Evolutionary conservation across 805 yeast species (phyloP).

Genomic region (Isabelozyma rhagii): DNA sequence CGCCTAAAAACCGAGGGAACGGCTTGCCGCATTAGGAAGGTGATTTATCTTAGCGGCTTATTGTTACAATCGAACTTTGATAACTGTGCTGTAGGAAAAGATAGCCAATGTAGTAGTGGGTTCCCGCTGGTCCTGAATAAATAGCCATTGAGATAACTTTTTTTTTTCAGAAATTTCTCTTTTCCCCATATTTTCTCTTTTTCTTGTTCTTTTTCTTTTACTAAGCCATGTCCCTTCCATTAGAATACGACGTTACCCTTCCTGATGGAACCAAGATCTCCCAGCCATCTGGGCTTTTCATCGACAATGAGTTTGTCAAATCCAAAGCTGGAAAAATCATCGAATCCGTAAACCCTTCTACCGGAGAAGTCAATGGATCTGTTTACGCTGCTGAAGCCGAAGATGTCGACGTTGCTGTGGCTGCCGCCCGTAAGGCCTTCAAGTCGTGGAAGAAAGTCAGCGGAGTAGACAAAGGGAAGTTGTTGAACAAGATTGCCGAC

Average conservation of each 20-base stretch:
- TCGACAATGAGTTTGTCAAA: slow-evolving; percentile 41
- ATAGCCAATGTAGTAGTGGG: background rate
- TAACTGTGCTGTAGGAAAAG: background rate
- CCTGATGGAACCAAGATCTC: slow-evolving; percentile 49
- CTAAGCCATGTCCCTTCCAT: slow-evolving; percentile 29
- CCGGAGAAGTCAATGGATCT: slow-evolving; percentile 40
- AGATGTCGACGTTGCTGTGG: slow-evolving; percentile 42
- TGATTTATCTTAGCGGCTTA: too few relatives aligned
- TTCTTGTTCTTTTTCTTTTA: background rate
- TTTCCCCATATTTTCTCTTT: background rate
- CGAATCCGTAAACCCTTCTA: slow-evolving; percentile 42
- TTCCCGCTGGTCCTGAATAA: background rate
- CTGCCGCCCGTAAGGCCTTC: slow-evolving; percentile 36
- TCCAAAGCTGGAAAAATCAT: slow-evolving; percentile 33
- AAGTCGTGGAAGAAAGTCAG: slow-evolving; percentile 45
- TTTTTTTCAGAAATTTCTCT: background rate
- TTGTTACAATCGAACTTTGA: too few relatives aligned
- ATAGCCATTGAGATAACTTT: background rate
- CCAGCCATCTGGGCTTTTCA: slow-evolving; percentile 63
- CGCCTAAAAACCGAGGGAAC: too few relatives aligned
- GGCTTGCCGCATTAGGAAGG: too few relatives aligned
- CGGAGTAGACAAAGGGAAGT: slow-evolving; percentile 39
- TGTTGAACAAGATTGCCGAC: slow-evolving; percentile 37
- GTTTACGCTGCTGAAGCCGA: slow-evolving; percentile 41
- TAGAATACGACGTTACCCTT: slow-evolving; percentile 36